Evolutionary conservation across 1,284 basidiomycete genomes (phyloP).

Genomic region (Trametes sp.): DNA sequence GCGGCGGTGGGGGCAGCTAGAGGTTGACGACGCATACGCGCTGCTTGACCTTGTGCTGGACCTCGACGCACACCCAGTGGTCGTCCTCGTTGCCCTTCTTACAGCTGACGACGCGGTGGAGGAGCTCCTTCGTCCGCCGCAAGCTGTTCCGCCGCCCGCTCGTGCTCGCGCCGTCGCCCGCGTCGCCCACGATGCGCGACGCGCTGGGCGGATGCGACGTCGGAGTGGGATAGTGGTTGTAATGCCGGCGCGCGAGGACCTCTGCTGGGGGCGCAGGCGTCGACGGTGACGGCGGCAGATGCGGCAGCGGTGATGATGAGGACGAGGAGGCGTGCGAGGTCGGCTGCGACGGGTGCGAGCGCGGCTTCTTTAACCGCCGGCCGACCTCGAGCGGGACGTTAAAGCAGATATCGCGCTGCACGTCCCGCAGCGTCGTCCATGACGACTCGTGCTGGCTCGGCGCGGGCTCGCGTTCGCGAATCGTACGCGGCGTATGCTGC

Average conservation of each 20-base stretch:
- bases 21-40: constrained; percentile 33
- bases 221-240: constrained; percentile 39
- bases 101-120: constrained; percentile 38
- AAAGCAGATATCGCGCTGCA: constrained; percentile 33
- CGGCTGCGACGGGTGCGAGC: constrained; percentile 19
- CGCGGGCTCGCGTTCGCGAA: constrained; percentile 13
- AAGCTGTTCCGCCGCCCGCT: constrained; percentile 19
- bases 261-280: constrained; percentile 39
- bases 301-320: neutral
- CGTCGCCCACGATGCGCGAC: constrained; percentile 15
- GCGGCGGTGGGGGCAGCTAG: constrained; percentile 4
- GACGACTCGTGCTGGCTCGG: constrained; percentile 23
- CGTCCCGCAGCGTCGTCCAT: constrained; percentile 35
- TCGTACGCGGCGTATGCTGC: constrained; percentile 23
- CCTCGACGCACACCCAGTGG: constrained; percentile 52
- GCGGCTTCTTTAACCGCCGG: constrained; percentile 36
- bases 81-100: constrained; percentile 39
- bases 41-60: constrained; percentile 48
- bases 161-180: constrained; percentile 18
- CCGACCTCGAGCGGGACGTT: constrained; percentile 33
- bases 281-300: neutral
- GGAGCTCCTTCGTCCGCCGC: constrained; percentile 36
- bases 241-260: constrained; percentile 41
- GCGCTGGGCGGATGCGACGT: constrained; percentile 10
- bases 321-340: constrained; percentile 19